A percentile compares a stretch with the other conserved stretches of the same genome.
These are phyloP conservation scores for Dryas octopetala DNA, from an alignment of 306 rosid genomes.

Conservation along the genomic window DNA sequence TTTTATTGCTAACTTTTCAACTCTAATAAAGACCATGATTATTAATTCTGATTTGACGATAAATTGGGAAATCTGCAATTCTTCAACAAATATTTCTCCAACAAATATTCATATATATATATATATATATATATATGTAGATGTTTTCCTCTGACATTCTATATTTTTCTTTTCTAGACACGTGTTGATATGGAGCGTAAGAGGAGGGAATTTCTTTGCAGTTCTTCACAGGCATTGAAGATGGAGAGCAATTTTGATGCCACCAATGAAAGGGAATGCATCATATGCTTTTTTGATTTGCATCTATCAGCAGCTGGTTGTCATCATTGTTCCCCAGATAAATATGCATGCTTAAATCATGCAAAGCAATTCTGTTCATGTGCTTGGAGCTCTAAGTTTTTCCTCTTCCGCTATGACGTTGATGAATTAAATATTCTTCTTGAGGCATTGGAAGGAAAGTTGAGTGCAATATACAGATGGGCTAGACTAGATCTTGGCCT, in stretches of 20 bases:
- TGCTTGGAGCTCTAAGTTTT: conserved; percentile 71
- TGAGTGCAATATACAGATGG: conserved; percentile 97
- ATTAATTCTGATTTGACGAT: background rate
- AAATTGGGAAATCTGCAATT: background rate
- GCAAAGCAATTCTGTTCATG: conserved; percentile 87
- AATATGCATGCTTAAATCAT: conserved; percentile 92
- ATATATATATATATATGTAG: background rate
- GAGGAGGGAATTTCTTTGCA: conserved; percentile 63
- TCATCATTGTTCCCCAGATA: conserved; percentile 75
- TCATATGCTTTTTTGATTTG: conserved; percentile 79
- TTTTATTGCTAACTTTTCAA: background rate
- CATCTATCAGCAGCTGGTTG: conserved; percentile 97
- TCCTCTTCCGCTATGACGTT: conserved; percentile 89
- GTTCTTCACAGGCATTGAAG: conserved; percentile 69
- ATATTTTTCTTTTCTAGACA: conserved; percentile 39
- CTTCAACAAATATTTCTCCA: too few relatives aligned
- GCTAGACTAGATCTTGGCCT: conserved; percentile 91
- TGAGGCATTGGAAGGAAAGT: conserved; percentile 96
- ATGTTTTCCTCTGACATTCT: conserved; percentile 22
- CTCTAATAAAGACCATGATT: background rate
- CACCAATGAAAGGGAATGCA: conserved; percentile 84
- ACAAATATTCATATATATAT: background rate
- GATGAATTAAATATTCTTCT: conserved; percentile 76
- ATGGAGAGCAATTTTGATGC: conserved; percentile 93
- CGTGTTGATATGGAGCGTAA: conserved; percentile 81